phyloP scores from a whole-genome alignment of 345 rosid genomes.

The Arabidopsis arenosa region DNA sequence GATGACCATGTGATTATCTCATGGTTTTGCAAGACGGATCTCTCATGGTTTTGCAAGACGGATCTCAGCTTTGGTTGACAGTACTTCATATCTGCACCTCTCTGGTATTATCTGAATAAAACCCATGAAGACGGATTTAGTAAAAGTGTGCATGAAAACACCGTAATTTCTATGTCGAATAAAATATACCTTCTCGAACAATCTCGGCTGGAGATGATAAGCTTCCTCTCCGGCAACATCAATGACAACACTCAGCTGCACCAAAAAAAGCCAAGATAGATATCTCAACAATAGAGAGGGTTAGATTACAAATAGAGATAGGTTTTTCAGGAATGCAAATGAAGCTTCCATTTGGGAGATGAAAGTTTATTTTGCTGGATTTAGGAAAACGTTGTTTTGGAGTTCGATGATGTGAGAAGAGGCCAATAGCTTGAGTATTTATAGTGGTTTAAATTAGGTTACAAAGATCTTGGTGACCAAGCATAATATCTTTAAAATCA shows the following conservation, averaged over 20 bases:
- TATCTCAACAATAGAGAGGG: constrained; percentile 13
- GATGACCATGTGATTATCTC: constrained; percentile 64
- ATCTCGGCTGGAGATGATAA: constrained; percentile 67
- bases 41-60: constrained; percentile 81
- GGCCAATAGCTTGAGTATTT: no score
- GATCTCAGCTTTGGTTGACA: constrained; percentile 74
- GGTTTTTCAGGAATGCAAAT: not conserved
- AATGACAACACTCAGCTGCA: constrained; percentile 73
- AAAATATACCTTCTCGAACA: constrained; percentile 67
- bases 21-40: no score
- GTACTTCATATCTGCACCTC: constrained; percentile 57
- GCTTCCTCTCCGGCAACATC: constrained; percentile 62
- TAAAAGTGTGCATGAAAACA: not conserved
- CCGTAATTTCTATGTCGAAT: not conserved
- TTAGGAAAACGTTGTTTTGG: no score
- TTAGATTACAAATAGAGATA: not conserved
- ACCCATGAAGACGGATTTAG: constrained; percentile 23
- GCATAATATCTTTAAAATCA: no score
- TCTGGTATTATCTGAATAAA: constrained; percentile 62
- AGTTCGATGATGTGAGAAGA: no score
- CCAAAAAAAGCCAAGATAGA: constrained; percentile 22
- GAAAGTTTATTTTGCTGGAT: no score
- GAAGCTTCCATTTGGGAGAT: no score
- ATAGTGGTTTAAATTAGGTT: no score
- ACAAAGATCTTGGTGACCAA: no score